Evolutionary conservation across 2,329 filamentous ascomycete genomes (phyloP).

Genomic region (Grosmannia clavigera): DNA sequence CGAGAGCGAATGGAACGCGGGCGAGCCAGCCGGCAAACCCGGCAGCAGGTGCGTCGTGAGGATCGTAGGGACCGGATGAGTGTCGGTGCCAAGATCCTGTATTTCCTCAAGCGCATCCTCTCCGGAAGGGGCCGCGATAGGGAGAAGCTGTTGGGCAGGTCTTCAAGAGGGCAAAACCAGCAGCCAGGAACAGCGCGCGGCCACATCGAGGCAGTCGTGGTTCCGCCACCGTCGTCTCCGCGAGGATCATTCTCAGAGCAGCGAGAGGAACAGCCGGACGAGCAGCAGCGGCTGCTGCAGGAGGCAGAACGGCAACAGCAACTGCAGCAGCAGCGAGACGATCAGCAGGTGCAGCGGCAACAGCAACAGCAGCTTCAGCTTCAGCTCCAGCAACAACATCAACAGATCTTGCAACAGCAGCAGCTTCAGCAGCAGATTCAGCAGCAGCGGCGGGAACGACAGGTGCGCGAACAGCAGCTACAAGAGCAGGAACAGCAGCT

Average conservation of each 20-base stretch:
- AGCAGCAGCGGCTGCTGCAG: background rate
- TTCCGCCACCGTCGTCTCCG: conserved; percentile 9
- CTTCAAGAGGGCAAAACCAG: background rate
- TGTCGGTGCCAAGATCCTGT: background rate
- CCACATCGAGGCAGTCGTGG: conserved; percentile 17
- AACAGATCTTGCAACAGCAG: background rate
- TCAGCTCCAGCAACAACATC: background rate
- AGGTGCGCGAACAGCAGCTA: background rate
- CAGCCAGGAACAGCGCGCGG: background rate
- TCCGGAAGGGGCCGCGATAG: conserved; percentile 14
- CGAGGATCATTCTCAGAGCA: background rate
- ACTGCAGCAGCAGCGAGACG: background rate
- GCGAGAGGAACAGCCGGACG: background rate
- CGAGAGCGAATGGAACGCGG: background rate
- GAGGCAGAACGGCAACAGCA: background rate
- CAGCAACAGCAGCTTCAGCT: background rate
- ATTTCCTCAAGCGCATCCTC: background rate
- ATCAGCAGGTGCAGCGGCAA: background rate
- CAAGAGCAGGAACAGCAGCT: background rate
- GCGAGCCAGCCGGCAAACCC: background rate
- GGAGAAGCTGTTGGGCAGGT: conserved; percentile 19
- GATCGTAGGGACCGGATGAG: background rate
- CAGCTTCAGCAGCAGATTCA: background rate
- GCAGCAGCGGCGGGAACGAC: background rate
- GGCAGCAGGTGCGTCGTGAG: background rate